Percentiles rank a stretch among this genome's conserved stretches.
These are phyloP conservation scores for Ceratobasidium sp. DNA, from an alignment of 1,284 basidiomycete species.

Conservation along the genomic window DNA sequence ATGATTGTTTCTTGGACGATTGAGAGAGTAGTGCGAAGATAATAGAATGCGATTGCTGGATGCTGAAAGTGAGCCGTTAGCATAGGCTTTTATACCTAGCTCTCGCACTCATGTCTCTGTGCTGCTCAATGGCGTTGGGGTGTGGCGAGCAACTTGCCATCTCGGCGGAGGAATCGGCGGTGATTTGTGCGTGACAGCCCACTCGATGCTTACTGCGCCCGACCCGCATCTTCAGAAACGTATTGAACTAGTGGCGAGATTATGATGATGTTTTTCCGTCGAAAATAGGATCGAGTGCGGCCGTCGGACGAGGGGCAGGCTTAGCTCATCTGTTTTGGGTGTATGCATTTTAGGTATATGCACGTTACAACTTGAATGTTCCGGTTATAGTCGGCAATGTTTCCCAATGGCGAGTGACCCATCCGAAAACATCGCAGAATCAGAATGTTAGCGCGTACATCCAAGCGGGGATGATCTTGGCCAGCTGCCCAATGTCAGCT, in stretches of 20 bases:
- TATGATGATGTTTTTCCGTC: conserved; percentile 13
- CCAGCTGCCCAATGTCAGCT: too few species aligned
- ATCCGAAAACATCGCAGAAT: too few species aligned
- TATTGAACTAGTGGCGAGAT: background rate
- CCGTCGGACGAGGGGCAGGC: too few species aligned
- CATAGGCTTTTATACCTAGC: conserved; percentile 9
- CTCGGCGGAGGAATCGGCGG: background rate
- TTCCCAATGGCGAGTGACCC: too few species aligned
- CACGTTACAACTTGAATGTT: too few species aligned
- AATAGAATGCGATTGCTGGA: background rate
- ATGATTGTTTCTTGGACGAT: background rate
- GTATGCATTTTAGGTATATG: too few species aligned
- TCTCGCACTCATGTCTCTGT: background rate
- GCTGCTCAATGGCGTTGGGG: background rate
- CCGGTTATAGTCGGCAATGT: too few species aligned
- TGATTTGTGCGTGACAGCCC: too few species aligned
- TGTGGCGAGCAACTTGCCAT: conserved; percentile 3
- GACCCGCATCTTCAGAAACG: background rate
- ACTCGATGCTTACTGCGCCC: background rate
- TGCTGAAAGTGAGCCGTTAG: conserved; percentile 8
- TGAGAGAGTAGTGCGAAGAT: background rate
- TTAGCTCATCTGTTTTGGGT: too few species aligned
- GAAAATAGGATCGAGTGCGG: too few species aligned
- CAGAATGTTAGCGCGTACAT: too few species aligned
- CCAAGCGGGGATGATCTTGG: too few species aligned